These are phyloP conservation scores for Gaeumannomyces sp. DNA, from an alignment of 2,329 filamentous ascomycete species.

Conservation along the genomic window DNA sequence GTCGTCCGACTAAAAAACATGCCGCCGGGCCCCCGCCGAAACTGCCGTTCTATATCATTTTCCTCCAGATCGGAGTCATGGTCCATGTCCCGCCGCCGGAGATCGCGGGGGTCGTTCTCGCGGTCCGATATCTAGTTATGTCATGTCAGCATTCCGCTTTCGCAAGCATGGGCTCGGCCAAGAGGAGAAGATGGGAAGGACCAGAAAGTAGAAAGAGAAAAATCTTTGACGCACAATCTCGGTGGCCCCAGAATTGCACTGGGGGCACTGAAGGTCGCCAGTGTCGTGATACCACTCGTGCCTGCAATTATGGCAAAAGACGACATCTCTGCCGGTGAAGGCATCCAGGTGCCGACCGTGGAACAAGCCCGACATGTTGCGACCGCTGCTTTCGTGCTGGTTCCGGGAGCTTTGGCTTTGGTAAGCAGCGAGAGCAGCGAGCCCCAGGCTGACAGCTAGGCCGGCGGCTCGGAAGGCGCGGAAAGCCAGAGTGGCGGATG, in stretches of 20 bases:
- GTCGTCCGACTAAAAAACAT: constrained; percentile 34
- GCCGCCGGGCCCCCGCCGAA: constrained; percentile 32
- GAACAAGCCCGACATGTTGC: constrained; percentile 18
- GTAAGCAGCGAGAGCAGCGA: constrained; percentile 50
- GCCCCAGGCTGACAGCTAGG: constrained; percentile 52
- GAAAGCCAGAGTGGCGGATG: constrained; percentile 44
- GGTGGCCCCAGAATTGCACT: constrained; percentile 71
- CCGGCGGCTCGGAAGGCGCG: constrained; percentile 47
- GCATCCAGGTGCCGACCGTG: constrained; percentile 40
- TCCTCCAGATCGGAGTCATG: constrained; percentile 53
- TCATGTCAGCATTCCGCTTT: constrained; percentile 18
- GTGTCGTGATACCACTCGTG: constrained; percentile 76
- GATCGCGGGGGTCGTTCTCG: constrained; percentile 56
- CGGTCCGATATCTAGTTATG: constrained; percentile 36
- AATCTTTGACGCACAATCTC: constrained; percentile 60
- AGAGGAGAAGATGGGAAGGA: not conserved
- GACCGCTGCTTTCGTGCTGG: constrained; percentile 19
- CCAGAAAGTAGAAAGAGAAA: not conserved
- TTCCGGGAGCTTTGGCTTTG: constrained; percentile 35
- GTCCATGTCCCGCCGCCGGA: constrained; percentile 13
- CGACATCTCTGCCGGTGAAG: constrained; percentile 56
- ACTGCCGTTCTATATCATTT: constrained; percentile 49
- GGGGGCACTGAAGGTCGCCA: constrained; percentile 63
- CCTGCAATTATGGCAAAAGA: constrained; percentile 79
- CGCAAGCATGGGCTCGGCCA: constrained; percentile 13